These are phyloP conservation scores for Lavandula angustifolia DNA, from an alignment of 257 asterid genomes.

Conservation along the genomic window DNA sequence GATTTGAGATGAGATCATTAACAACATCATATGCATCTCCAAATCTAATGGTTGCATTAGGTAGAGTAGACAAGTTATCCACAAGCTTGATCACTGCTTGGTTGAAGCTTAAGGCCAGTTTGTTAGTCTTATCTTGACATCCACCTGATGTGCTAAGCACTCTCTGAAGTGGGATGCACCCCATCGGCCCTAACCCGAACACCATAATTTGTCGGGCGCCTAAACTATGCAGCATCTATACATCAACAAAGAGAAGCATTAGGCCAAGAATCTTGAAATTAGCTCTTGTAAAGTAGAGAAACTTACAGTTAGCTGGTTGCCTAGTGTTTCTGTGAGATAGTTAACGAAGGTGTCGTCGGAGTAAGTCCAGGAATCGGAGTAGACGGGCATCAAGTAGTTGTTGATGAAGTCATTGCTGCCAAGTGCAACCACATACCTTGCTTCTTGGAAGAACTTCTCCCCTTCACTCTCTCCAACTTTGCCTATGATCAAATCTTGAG, in stretches of 20 bases:
- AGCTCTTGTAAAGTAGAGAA: no score
- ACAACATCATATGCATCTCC: conserved; percentile 96
- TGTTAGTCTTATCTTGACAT: conserved; percentile 79
- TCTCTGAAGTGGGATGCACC: conserved; percentile 93
- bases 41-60: conserved; percentile 65
- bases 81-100: conserved; percentile 49
- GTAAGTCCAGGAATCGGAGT: conserved; percentile 70
- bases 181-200: conserved; percentile 95
- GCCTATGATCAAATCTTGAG: conserved; percentile 55
- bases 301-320: conserved; percentile 64
- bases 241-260: background rate
- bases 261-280: no score
- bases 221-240: conserved; percentile 60
- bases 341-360: conserved; percentile 58
- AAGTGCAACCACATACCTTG: conserved; percentile 73
- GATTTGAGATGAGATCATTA: conserved; percentile 59
- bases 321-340: conserved; percentile 58
- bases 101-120: conserved; percentile 63
- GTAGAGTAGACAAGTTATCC: conserved; percentile 47
- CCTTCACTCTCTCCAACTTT: conserved; percentile 55
- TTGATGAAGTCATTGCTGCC: conserved; percentile 95
- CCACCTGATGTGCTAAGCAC: conserved; percentile 60
- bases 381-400: conserved; percentile 90
- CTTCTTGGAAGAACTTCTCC: conserved; percentile 56
- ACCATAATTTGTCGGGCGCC: conserved; percentile 78